Evolutionary conservation across 2,329 filamentous ascomycete species (phyloP), one percentile per base, ranked within the genome.

Genomic region (Fusarium aywerte): DNA sequence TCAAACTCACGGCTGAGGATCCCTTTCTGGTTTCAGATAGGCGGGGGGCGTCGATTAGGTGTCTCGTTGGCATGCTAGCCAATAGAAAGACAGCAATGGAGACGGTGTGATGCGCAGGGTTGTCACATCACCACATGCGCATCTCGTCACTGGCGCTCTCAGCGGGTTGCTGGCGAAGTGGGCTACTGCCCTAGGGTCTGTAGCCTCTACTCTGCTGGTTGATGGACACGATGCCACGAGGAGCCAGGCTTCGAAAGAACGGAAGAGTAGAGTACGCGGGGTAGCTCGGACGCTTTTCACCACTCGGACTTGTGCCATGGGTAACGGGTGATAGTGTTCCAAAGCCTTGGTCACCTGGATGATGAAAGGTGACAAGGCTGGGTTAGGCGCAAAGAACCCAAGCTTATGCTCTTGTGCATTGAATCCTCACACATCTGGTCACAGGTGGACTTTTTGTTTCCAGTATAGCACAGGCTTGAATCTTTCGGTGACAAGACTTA

Each of bases 91-190:
- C 29, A 16, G 38, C 31, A 42, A 33, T 13, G 54, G 54, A 70
- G 68, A 73, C 71, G 71, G 66, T 73, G 71, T 73, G 71, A 74
- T 64, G 71, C 52, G 49, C 57, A 74, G 67, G 68, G 63, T 62
- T 68, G 58, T 73, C 71, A 73, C 71, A 73, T 68, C 70, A 71
- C 67, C 63, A 67, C 68, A 71, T 74, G 68, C 70, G 67, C 59
- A 70, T 70, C 66, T 71, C 48, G 62, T 73, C 69, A 74, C 71
- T 73, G 63, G 71, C 69, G 69, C 58, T 65, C 58, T 67, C 54
- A 49, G 65, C 60, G 48, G 66, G 61, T 55, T 44, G 31, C 31
- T 53, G 39, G 48, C 45, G 38, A 62, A 54, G 65, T 58, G 64
- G 67, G 52, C 32, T 44, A 29, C 33, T 32, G n/a, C 23, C 49